These are phyloP conservation scores for Colletotrichum australisinense DNA, from an alignment of 2,329 filamentous ascomycete species.

Conservation along the genomic window DNA sequence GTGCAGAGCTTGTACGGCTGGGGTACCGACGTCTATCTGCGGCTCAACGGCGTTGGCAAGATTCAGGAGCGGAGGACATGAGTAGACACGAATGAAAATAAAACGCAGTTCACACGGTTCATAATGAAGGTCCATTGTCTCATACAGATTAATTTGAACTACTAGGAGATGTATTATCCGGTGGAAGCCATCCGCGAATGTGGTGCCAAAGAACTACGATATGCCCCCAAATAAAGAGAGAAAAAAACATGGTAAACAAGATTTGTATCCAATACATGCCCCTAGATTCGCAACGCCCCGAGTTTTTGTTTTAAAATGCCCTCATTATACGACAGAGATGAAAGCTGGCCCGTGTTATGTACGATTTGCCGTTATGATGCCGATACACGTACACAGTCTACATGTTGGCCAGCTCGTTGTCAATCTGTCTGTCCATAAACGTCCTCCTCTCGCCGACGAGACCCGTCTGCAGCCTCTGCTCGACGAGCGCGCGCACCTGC, in stretches of 20 bases:
- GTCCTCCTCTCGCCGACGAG: conserved; percentile 85
- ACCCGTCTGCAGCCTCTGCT: conserved; percentile 93
- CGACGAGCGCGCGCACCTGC: conserved; percentile 89
- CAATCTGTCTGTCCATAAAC: conserved; percentile 94
- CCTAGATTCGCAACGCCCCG: conserved; percentile 27
- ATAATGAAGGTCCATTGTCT: neutral
- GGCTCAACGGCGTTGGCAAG: conserved; percentile 71
- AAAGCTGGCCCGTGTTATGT: conserved; percentile 20
- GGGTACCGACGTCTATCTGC: conserved; percentile 79
- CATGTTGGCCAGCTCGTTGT: conserved; percentile 94
- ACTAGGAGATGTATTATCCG: conserved; percentile 30
- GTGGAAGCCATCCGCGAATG: conserved; percentile 18
- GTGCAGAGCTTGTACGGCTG: conserved; percentile 97
- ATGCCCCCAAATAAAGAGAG: conserved; percentile 5
- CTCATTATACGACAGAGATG: conserved; percentile 21
- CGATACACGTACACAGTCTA: conserved; percentile 52
- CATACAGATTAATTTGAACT: conserved; percentile 20
- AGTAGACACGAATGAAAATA: neutral
- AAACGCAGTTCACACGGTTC: neutral
- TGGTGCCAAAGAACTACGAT: neutral
- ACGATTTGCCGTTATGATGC: conserved; percentile 5
- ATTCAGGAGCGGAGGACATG: conserved; percentile 50
- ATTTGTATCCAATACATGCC: conserved; percentile 5
- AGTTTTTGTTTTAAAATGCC: conserved; percentile 11
- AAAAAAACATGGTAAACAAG: neutral